These are phyloP conservation scores for Eutrema salsugineum DNA, from an alignment of 441 rosid genomes.

Conservation along the genomic window DNA sequence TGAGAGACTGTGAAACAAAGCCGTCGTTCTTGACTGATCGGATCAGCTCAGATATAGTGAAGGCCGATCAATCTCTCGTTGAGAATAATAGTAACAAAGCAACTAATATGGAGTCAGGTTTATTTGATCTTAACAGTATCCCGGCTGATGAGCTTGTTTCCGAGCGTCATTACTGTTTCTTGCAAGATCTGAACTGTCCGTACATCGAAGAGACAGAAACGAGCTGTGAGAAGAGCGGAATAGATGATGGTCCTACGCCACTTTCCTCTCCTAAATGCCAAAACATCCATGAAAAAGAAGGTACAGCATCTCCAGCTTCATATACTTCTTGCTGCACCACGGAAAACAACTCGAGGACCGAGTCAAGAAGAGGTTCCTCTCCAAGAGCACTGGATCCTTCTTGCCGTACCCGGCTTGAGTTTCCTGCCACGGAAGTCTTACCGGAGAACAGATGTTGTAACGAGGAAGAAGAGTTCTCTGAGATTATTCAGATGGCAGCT, in stretches of 20 bases:
- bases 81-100: neutral
- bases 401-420: conserved; percentile 31
- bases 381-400: conserved; percentile 21
- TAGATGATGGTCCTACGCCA: conserved; percentile 32
- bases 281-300: conserved; percentile 31
- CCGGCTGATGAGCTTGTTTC: conserved; percentile 30
- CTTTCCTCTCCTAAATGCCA: conserved; percentile 35
- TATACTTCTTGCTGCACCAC: conserved; percentile 49
- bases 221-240: conserved; percentile 37
- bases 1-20: conserved; percentile 28
- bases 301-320: conserved; percentile 42
- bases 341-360: conserved; percentile 37
- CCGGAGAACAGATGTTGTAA: neutral
- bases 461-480: conserved; percentile 33
- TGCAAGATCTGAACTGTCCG: conserved; percentile 31
- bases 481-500: conserved; percentile 51
- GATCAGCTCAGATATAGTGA: neutral
- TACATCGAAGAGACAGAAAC: conserved; percentile 24
- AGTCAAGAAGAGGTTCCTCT: conserved; percentile 22
- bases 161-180: conserved; percentile 27
- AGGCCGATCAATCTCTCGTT: neutral
- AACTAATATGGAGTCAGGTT: conserved; percentile 17
- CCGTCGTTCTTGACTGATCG: neutral
- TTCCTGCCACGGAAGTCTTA: conserved; percentile 17
- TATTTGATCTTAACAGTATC: conserved; percentile 51